Percentiles rank a stretch among this genome's conserved stretches.
These are phyloP conservation scores for Geotrichum siamense DNA, from an alignment of 1,139 yeast genomes.

Conservation along the genomic window DNA sequence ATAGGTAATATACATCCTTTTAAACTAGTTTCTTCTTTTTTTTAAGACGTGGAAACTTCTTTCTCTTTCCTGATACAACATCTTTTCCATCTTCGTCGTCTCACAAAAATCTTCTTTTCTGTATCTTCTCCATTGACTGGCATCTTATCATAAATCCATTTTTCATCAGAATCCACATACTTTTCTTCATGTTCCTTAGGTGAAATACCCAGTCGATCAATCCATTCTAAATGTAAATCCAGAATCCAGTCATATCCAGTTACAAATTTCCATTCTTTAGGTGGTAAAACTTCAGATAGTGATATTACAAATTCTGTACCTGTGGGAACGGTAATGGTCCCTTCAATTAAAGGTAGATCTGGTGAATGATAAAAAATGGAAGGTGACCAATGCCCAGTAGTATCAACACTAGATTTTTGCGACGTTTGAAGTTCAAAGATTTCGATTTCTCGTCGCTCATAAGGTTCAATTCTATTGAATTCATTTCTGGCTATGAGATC, in stretches of 20 bases:
- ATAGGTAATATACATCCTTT: too few species aligned
- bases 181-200: conserved; percentile 3
- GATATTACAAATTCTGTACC: neutral
- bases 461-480: conserved; percentile 31
- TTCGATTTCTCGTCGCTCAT: conserved; percentile 45
- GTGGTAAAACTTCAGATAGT: conserved; percentile 25
- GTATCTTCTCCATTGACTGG: conserved; percentile 4
- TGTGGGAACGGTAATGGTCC: conserved; percentile 4
- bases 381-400: conserved; percentile 44
- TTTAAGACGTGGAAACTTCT: too few species aligned
- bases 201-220: conserved; percentile 16
- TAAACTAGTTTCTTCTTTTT: too few species aligned
- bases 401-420: neutral
- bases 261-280: conserved; percentile 27
- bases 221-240: conserved; percentile 30
- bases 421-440: conserved; percentile 59
- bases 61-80: conserved; percentile 21
- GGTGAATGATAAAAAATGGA: conserved; percentile 29
- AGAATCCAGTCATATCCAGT: conserved; percentile 25
- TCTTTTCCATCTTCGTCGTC: conserved; percentile 29
- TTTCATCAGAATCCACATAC: conserved; percentile 26
- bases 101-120: conserved; percentile 1
- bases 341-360: conserved; percentile 9
- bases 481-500: conserved; percentile 32
- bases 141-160: conserved; percentile 31